A percentile compares a stretch with the other conserved stretches of the same genome.
Evolutionary conservation across 768 basidiomycete species (phyloP).

Genomic region (Psilocybe azurescens): DNA sequence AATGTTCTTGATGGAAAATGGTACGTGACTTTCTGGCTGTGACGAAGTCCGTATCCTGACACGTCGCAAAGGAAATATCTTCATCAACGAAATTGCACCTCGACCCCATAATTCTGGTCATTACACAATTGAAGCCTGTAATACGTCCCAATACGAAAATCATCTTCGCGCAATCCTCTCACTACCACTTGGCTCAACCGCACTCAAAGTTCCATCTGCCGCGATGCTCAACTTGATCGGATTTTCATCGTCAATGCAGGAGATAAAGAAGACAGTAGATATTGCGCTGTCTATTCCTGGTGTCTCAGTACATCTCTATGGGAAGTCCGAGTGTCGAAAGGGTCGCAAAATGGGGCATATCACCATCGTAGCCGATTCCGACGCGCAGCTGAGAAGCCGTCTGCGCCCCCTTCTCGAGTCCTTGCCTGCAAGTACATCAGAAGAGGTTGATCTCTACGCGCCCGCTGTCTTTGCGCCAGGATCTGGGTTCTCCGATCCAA

Average conservation of each 20-base stretch:
- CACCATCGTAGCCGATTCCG: conserved; percentile 83
- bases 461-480: conserved; percentile 48
- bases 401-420: conserved; percentile 78
- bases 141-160: conserved; percentile 96
- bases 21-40: conserved; percentile 45
- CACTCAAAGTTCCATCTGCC: conserved; percentile 83
- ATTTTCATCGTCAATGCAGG: conserved; percentile 65
- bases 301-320: conserved; percentile 87
- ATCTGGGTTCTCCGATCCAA: conserved; percentile 60
- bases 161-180: conserved; percentile 94
- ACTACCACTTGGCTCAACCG: conserved; percentile 88
- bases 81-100: conserved; percentile 97
- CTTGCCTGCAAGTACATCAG: conserved; percentile 50
- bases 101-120: conserved; percentile 99
- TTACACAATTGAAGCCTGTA: conserved; percentile 97
- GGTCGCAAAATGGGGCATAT: conserved; percentile 99
- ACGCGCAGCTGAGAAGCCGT: conserved; percentile 70
- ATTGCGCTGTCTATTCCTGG: conserved; percentile 75
- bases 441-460: conserved; percentile 59
- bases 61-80: conserved; percentile 61
- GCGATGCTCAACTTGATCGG: conserved; percentile 97
- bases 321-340: conserved; percentile 87
- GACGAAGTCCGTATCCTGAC: conserved; percentile 2
- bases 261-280: conserved; percentile 60
- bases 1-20: conserved; percentile 92